Percentiles rank a stretch among this genome's conserved stretches.
Evolutionary conservation across 805 yeast species (phyloP).

Genomic region (Teunomyces stri): DNA sequence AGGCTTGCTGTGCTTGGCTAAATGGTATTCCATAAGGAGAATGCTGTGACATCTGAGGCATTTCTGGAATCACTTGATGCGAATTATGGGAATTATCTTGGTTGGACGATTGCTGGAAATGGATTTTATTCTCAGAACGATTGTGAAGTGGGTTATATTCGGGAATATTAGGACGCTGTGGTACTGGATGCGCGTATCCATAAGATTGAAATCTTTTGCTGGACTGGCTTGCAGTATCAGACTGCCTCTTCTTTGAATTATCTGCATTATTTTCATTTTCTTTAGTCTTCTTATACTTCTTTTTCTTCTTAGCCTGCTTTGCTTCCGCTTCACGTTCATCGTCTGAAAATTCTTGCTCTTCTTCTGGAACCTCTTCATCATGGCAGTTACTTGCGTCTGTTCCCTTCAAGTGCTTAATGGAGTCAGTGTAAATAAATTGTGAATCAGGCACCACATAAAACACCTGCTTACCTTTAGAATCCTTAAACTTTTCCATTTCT

Average conservation of each 20-base stretch:
- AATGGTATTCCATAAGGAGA: constrained; percentile 25
- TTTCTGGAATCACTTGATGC: neutral
- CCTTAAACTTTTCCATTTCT: constrained; percentile 46
- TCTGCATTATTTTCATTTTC: constrained; percentile 8
- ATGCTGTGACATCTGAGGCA: neutral
- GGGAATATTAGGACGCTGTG: constrained; percentile 4
- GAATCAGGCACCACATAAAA: constrained; percentile 81
- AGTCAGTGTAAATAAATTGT: constrained; percentile 72
- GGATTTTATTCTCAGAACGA: neutral
- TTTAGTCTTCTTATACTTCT: constrained; percentile 36
- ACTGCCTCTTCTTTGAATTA: constrained; percentile 4
- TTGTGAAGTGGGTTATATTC: constrained; percentile 2
- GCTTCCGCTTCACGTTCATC: constrained; percentile 83
- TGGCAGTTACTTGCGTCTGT: constrained; percentile 93
- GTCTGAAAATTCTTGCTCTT: constrained; percentile 93
- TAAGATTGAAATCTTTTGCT: constrained; percentile 19
- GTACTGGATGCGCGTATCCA: constrained; percentile 18
- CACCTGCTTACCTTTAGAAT: constrained; percentile 53
- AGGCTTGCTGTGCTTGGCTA: constrained; percentile 16
- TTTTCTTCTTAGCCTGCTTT: constrained; percentile 60
- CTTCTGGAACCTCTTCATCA: constrained; percentile 91
- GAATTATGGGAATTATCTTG: neutral
- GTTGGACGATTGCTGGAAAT: too few relatives aligned
- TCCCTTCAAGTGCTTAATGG: constrained; percentile 70
- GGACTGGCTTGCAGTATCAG: neutral